A percentile compares a stretch with the other conserved stretches of the same genome.
These are phyloP conservation scores for grape (Vitis vinifera) DNA, from an alignment of 164 flowering plant species.

Conservation along the genomic window ASM3070453v1 NC_081810.1:6069001-6069500, in stretches of 20 bases:
- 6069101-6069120: too few species aligned
- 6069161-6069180: too few species aligned
- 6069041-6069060: too few species aligned
- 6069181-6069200: too few species aligned
- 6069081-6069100: too few species aligned
- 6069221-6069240: too few species aligned
- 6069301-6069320: background rate
- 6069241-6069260: background rate
- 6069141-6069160: too few species aligned
- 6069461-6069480: constrained; percentile 70
- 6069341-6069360: background rate
- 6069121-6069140: too few species aligned
- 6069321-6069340: background rate
- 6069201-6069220: too few species aligned
- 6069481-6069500: constrained; percentile 95
- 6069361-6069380: background rate
- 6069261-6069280: background rate
- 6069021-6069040: too few species aligned
- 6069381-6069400: background rate
- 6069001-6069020: too few species aligned
- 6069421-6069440: background rate
- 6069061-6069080: too few species aligned
- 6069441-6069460: background rate
- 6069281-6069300: background rate
- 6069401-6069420: background rate